Base-by-base conservation (phyloP, 148 eudicot species). In the Talinum fruticosum region DNA sequence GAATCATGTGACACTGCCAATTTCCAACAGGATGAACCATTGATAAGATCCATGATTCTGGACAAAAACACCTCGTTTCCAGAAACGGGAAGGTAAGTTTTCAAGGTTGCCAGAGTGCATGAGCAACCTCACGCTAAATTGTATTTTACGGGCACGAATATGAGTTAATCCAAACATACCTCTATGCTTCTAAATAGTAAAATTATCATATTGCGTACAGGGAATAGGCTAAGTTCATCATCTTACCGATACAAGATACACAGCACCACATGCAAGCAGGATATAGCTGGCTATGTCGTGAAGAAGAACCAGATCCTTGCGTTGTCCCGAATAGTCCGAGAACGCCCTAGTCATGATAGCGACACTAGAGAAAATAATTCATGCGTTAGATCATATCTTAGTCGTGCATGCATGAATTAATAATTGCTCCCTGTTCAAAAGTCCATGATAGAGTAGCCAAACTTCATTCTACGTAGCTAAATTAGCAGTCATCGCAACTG, bases 301-400 rank as follows among this genome's bases (percentile, higher is more conserved):
- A 49, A 93, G 89, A 87, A 90, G 90, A 79, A 90, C 82, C 75
- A 96, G 83, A 78, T 80, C 87, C 66, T 79, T 64, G 69, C 76
- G 82, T 28, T 86, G 53, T 74, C 83, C 86, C 36, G 75, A 66
- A 71, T 83, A 82, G 75, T 88, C 96, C 44, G 92, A 92, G 72
- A 85, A 96, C 78, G 99, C 99, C 85, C 89, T 88, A 23, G 99
- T 96, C 97, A 92, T 96, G 78, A 96, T 96, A 73, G 96, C 99
- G 87, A 93, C 97, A 87, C 99, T 96, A 85, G 65, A 83, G 72
- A 53, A 82, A 79, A 62, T 41, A 69, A 67, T 61, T 66, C 66
- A 74, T 6, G 45, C 33, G 70, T 73, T 47, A 78, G 84, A 68
- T 49, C 69, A 78, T 18, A 62, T 61, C 64, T 70, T n/a, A 59